A percentile compares a stretch with the other conserved stretches of the same genome.
phyloP scores from a whole-genome alignment of 768 basidiomycete genomes.

The Sporobolomyces phaffii region DNA sequence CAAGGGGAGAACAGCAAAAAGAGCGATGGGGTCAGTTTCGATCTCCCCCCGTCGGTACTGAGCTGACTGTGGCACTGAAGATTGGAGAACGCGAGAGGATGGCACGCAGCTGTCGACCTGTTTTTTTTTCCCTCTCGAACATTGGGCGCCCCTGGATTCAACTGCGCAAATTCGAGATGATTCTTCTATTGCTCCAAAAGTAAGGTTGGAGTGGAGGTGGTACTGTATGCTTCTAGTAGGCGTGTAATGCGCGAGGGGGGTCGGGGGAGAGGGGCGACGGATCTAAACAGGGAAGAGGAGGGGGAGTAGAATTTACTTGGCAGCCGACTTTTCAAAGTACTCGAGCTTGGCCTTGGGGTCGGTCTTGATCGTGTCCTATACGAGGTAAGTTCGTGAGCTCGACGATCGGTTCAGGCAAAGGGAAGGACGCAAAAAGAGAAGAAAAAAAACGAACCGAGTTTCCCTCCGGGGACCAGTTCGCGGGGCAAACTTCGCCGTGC shows the following conservation, averaged over 20 bases:
- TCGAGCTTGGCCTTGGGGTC: conserved; percentile 21
- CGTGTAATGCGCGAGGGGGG: background rate
- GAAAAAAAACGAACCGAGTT: background rate
- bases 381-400: background rate
- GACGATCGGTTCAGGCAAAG: background rate
- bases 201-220: background rate
- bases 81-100: too few relatives aligned
- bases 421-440: too few relatives aligned
- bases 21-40: too few relatives aligned
- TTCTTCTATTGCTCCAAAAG: background rate
- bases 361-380: conserved; percentile 14
- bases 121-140: background rate
- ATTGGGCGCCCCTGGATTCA: background rate
- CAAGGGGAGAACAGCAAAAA: too few relatives aligned
- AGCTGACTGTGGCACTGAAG: too few relatives aligned
- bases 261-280: background rate
- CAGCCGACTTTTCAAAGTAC: conserved; percentile 53
- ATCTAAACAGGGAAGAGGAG: background rate
- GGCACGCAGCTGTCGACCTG: too few relatives aligned
- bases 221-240: background rate
- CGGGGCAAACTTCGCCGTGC: conserved; percentile 88
- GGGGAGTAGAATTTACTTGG: conserved; percentile 8
- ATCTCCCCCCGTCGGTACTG: too few relatives aligned
- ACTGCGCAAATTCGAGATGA: background rate
- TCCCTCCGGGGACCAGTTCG: conserved; percentile 61